Percentiles rank a stretch among this genome's conserved stretches.
Evolutionary conservation across 2,329 filamentous ascomycete genomes (phyloP).

Genomic region (Trichophyton schoenleinii): DNA sequence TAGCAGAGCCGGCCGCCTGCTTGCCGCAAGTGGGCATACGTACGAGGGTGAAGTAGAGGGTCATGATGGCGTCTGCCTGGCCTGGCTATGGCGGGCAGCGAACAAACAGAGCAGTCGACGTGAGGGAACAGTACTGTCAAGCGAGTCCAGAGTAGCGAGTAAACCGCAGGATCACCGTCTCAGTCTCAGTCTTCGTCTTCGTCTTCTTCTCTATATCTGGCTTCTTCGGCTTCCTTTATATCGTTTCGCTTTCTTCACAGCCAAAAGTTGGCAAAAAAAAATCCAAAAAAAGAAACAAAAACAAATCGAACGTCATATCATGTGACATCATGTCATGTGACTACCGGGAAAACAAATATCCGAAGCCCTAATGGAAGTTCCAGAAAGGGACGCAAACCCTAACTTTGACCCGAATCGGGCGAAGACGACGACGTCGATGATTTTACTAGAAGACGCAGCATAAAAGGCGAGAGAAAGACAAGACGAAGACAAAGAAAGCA

Average conservation of each 20-base stretch:
- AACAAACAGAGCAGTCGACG: neutral
- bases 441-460: neutral
- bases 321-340: neutral
- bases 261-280: neutral
- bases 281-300: neutral
- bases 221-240: neutral
- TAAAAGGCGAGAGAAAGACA: neutral
- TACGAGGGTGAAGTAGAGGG: slow-evolving; percentile 57
- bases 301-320: neutral
- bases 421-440: slow-evolving; percentile 1
- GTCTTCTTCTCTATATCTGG: neutral
- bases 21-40: slow-evolving; percentile 20
- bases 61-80: slow-evolving; percentile 39
- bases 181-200: neutral
- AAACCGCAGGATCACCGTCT: neutral
- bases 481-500: neutral
- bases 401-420: neutral
- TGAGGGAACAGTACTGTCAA: neutral
- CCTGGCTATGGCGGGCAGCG: neutral
- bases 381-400: neutral
- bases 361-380: neutral
- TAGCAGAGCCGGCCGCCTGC: neutral
- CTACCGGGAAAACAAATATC: neutral
- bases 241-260: neutral
- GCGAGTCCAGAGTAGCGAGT: neutral